Evolutionary conservation across 208 protist genomes (phyloP).

Genomic region (Herpetomonas samuelpessoai): DNA sequence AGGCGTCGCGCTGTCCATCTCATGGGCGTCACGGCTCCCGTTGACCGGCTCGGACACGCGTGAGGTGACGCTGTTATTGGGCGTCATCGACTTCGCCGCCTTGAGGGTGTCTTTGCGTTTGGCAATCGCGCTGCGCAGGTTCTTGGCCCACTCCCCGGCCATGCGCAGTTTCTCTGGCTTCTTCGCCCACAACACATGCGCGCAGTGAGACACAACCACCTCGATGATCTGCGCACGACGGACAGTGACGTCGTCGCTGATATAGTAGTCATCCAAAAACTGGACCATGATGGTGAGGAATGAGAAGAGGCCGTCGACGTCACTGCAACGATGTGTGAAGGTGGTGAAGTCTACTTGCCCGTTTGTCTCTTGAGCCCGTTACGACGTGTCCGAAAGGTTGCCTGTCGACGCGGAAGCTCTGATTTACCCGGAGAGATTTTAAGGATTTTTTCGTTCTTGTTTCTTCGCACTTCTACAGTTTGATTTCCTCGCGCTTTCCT

Average conservation of each 20-base stretch:
- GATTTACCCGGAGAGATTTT: no score
- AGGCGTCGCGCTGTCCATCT: constrained; percentile 1
- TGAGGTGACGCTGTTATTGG: not conserved
- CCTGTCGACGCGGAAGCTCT: no score
- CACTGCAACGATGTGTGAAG: not conserved
- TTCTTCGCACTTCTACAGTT: no score
- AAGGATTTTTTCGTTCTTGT: no score
- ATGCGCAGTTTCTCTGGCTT: constrained; percentile 24
- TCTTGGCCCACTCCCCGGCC: constrained; percentile 30
- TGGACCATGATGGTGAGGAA: not conserved
- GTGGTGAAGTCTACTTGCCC: not conserved
- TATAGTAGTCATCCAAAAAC: constrained; percentile 22
- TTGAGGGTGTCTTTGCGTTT: not conserved
- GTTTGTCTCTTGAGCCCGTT: no score
- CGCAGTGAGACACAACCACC: constrained; percentile 52
- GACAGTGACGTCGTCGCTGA: constrained; percentile 51
- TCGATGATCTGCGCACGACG: constrained; percentile 52
- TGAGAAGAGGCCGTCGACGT: constrained; percentile 7
- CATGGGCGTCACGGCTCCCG: not conserved
- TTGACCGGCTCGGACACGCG: not conserved
- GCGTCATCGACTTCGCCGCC: not conserved
- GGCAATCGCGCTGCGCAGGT: constrained; percentile 24
- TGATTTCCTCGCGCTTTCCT: no score
- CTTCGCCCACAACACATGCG: constrained; percentile 41
- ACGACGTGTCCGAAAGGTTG: no score